Base-by-base conservation (phyloP, 2,329 filamentous ascomycete genomes). In the Calonectria pseudoreteaudii region DNA sequence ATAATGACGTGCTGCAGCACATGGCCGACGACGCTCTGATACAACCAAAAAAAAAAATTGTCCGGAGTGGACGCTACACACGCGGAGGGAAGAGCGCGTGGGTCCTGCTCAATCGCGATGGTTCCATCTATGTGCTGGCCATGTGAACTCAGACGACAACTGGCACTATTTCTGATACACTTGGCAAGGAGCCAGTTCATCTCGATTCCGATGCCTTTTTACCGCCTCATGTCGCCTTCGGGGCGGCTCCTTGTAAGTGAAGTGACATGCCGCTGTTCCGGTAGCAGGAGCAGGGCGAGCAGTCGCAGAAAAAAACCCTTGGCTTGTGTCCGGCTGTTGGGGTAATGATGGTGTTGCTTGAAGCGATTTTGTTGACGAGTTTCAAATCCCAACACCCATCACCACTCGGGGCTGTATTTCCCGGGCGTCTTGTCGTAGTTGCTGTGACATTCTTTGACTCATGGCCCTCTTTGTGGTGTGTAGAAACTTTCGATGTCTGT, bases 141-240 rank as follows among this genome's bases (percentile, higher is more conserved):
- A 34, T 34, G 20, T 50, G 31, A 58, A 41, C 56, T 70, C 58
- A 44, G 58, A 64, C 38, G 38, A 64, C 36, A 30, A 56, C 34
- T 56, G 49, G 68, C 58, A 68, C 49, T 58, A 14, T 60, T 66
- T 52, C 66, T 72, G 65, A 72, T 53, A 72, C 70, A 49, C 38
- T 49, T 23, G 58, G 66, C 71, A 50, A 49, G 44, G 53, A 31
- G 56, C 36, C 49, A 36, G 66, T 68, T 72, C 70, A 47, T 68
- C 70, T 72, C 66, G 41, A 65, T 50, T 72, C 56, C 50, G 34
- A 60, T 38, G 30, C 34, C 56, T 60, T 38, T 28, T 60, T 16
- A 31, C 56, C 56, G 34, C 56, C 56, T 60, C 53, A 58, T 47
- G 65, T 68, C 47, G 34, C 66, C 36, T 36, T 69, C 58, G 70